Conservation (phyloP, 2,329 filamentous ascomycete species). For the Dothidotthia symphoricarpi region DNA sequence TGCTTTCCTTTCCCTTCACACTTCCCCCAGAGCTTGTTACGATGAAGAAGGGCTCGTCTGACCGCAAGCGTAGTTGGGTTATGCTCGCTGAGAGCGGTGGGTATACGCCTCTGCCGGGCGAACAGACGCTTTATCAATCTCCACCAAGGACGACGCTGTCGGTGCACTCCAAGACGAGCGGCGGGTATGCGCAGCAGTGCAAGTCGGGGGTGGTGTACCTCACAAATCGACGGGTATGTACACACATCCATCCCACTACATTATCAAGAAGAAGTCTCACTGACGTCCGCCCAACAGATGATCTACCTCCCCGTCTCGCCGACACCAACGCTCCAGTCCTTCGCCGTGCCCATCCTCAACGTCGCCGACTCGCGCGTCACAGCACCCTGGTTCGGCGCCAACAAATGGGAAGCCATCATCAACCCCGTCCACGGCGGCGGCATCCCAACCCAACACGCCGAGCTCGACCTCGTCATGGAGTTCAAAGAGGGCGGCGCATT, state of each 20-base stretch:
- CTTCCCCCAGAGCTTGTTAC: not conserved
- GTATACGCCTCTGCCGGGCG: slow-evolving; percentile 81
- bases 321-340: slow-evolving; percentile 72
- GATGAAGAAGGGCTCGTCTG: slow-evolving; percentile 32
- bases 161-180: slow-evolving; percentile 65
- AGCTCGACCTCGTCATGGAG: slow-evolving; percentile 77
- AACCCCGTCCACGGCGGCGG: slow-evolving; percentile 81
- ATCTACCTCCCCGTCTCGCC: slow-evolving; percentile 79
- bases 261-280: not conserved
- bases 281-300: slow-evolving; percentile 55
- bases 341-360: slow-evolving; percentile 83
- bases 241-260: no score
- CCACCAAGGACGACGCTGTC: slow-evolving; percentile 75
- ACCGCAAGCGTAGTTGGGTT: slow-evolving; percentile 68
- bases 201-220: slow-evolving; percentile 74
- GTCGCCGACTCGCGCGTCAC: slow-evolving; percentile 82
- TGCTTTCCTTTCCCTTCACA: no score
- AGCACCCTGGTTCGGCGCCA: slow-evolving; percentile 88
- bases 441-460: slow-evolving; percentile 70
- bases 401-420: slow-evolving; percentile 80
- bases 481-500: slow-evolving; percentile 96
- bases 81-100: slow-evolving; percentile 74
- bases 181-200: slow-evolving; percentile 68
- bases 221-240: slow-evolving; percentile 76
- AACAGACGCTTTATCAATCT: slow-evolving; percentile 77